A percentile compares a stretch with the other conserved stretches of the same genome.
phyloP scores from a whole-genome alignment of 1,139 yeast genomes.

The Sugiyamaella grinbergsii region DNA sequence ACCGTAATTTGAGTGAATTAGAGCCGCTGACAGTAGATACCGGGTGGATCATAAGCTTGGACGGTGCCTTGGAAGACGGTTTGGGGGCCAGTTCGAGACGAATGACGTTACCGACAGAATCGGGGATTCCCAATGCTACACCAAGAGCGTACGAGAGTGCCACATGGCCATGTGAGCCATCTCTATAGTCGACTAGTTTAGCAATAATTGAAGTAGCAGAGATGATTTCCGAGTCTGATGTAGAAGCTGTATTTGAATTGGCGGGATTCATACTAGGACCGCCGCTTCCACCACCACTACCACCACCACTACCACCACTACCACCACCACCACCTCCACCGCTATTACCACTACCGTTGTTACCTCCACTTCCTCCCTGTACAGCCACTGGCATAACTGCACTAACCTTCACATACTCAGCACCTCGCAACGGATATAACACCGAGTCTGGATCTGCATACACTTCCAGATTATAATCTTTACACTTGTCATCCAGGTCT shows the following conservation, averaged over 20 bases:
- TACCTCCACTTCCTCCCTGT: conserved; percentile 8
- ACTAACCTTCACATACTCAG: conserved; percentile 60
- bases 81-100: conserved; percentile 55
- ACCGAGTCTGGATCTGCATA: conserved; percentile 49
- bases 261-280: background rate
- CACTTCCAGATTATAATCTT: conserved; percentile 44
- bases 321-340: conserved; percentile 1
- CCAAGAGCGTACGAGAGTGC: conserved; percentile 62
- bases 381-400: conserved; percentile 45
- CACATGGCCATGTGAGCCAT: conserved; percentile 50
- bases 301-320: background rate
- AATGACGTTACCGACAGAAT: conserved; percentile 56
- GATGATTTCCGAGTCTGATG: conserved; percentile 13
- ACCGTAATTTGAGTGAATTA: conserved; percentile 37
- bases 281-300: background rate
- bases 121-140: conserved; percentile 55
- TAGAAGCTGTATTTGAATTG: background rate
- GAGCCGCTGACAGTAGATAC: conserved; percentile 50
- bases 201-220: conserved; percentile 56
- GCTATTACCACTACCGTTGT: background rate
- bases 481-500: conserved; percentile 13
- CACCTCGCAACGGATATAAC: conserved; percentile 40
- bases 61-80: conserved; percentile 47
- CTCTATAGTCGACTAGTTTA: conserved; percentile 47
- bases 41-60: conserved; percentile 53